Conservation (phyloP, 1,284 basidiomycete species). For the Ustilago crameri region DNA sequence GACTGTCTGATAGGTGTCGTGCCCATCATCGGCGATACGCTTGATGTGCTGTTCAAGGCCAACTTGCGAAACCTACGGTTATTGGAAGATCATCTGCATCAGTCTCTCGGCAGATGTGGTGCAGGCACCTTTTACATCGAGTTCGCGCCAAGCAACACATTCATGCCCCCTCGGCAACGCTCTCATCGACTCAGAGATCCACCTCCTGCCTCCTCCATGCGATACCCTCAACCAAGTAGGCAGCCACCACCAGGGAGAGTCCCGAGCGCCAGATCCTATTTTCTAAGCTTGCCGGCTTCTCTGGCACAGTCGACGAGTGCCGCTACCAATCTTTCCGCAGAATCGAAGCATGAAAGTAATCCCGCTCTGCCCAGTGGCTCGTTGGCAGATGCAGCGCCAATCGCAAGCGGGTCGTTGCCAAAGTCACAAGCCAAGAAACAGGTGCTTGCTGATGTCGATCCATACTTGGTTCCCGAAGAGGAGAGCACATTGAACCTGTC, state of each 20-base stretch:
- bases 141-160: constrained; percentile 34
- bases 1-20: constrained; percentile 63
- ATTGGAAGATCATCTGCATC: constrained; percentile 60
- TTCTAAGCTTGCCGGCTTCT: constrained; percentile 30
- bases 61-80: constrained; percentile 62
- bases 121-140: constrained; percentile 44
- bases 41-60: constrained; percentile 66
- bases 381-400: too few relatives aligned
- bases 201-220: not conserved
- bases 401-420: too few relatives aligned
- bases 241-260: not conserved
- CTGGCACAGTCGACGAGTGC: not conserved
- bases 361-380: too few relatives aligned
- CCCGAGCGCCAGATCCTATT: constrained; percentile 3
- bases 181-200: constrained; percentile 1
- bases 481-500: too few relatives aligned
- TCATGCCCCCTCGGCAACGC: constrained; percentile 10
- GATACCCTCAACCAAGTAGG: not conserved
- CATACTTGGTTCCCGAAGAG: too few relatives aligned
- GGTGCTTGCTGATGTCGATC: too few relatives aligned
- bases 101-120: constrained; percentile 36
- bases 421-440: too few relatives aligned
- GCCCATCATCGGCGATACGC: constrained; percentile 64
- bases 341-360: too few relatives aligned
- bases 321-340: not conserved